Base-by-base conservation (phyloP, 2,329 filamentous ascomycete species). In the Neofusicoccum sp. region DNA sequence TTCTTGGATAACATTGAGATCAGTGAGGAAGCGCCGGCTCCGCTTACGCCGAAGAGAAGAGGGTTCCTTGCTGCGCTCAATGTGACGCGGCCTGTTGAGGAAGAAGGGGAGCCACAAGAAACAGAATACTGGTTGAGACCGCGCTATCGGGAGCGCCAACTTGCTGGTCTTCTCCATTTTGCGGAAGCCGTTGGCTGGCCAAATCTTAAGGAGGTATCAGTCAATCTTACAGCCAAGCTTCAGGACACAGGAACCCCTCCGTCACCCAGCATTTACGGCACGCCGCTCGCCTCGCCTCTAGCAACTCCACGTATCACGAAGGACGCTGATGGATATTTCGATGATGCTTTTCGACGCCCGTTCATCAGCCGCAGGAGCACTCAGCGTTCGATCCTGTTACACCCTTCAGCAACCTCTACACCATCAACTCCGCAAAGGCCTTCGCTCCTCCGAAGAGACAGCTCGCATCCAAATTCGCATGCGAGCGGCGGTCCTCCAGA, bases 1-100 rank as follows among this genome's bases (percentile, higher is more conserved):
- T 84, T 84, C 54, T 69, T 84, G 33, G 78, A 83, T 44, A 83
- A 79, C 53, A 71, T 84, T n/a, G 67, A 73, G 16, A 74, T 82
- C 14, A 65, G 72, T 31, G 70, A 69, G 44, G 66, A 66, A 47
- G 63, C 62, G 6, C 53, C 53, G 20, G 64, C 65, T 16, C 61
- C 63, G 2, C 64, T 66, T 6, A 63, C 63, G 16, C 64, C 68
- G 8, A 71, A 70, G 45, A 59, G 67, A 7, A 65, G 68, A 9
- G 69, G 71, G 0, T 59, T 75, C 6, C 59, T 74, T 9, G 70
- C 70, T 1, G 59, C 73, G 30, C 66, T 74, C 20, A 64, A 66
- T 24, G 63, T 64, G 36, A 62, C 49, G n/a, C 61, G 64, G 6
- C 62, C 65, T 14, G 64, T 68, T 8, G 68, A 69, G 16, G 47